Percentiles rank a stretch among this genome's conserved stretches.
Evolutionary conservation across 75 land plant genomes (phyloP).

Genomic region (Cupressus sempervirens): DNA sequence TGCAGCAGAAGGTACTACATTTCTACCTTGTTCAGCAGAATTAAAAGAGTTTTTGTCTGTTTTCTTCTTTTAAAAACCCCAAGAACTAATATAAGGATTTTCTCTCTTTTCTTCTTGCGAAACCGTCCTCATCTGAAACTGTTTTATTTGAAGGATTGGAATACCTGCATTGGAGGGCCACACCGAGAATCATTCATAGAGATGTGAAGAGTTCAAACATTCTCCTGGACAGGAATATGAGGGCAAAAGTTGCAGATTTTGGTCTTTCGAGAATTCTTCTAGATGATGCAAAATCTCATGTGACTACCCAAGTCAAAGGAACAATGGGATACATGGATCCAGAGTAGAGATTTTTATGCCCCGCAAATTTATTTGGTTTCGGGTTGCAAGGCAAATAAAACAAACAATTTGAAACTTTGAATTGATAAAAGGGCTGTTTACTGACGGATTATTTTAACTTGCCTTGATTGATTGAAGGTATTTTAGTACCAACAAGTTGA

Average conservation of each 20-base stretch:
- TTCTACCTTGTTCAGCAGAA: background rate
- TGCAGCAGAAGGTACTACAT: too few relatives aligned
- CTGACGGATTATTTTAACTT: background rate
- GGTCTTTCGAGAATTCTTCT: conserved; percentile 49
- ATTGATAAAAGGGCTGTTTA: background rate
- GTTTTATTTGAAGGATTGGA: conserved; percentile 35
- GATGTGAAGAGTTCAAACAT: conserved; percentile 60
- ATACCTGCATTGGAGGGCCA: conserved; percentile 57
- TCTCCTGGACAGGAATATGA: conserved; percentile 39
- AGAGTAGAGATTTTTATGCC: conserved; percentile 23
- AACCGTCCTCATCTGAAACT: too few relatives aligned
- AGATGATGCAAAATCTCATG: conserved; percentile 35
- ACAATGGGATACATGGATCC: conserved; percentile 73
- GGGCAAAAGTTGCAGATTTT: conserved; percentile 55
- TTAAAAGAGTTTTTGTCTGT: too few relatives aligned
- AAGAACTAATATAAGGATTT: too few relatives aligned
- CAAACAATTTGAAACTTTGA: background rate
- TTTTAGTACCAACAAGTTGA: background rate
- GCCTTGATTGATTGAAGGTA: background rate
- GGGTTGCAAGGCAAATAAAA: background rate
- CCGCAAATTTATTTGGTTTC: background rate
- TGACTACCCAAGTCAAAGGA: conserved; percentile 54
- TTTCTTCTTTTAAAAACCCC: too few relatives aligned
- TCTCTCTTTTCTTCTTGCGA: too few relatives aligned
- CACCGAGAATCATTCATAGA: conserved; percentile 59